These are phyloP conservation scores for Carex parvula DNA, from an alignment of 176 grass and related monocot species.

Conservation along the genomic window DNA sequence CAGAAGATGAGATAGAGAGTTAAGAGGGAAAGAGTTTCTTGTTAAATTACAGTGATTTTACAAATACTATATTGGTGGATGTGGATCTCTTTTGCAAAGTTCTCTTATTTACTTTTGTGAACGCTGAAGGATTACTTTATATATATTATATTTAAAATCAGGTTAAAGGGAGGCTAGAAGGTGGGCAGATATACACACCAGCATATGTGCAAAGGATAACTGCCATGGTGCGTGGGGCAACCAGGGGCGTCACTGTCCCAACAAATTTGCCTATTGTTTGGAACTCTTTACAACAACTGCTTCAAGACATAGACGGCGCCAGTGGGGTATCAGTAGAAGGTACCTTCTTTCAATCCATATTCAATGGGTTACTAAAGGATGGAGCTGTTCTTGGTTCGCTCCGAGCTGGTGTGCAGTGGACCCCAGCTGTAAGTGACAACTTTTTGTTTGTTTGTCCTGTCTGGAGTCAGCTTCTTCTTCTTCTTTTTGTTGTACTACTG, in stretches of 20 bases:
- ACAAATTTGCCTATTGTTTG: constrained; percentile 86
- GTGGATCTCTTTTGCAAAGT: background rate
- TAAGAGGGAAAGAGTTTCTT: background rate
- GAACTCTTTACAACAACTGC: constrained; percentile 88
- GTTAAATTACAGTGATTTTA: background rate
- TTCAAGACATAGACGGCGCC: constrained; percentile 82
- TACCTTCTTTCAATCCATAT: constrained; percentile 93
- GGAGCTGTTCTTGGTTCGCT: constrained; percentile 66
- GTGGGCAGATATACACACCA: constrained; percentile 91
- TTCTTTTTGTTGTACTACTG: background rate
- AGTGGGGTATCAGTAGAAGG: constrained; percentile 85
- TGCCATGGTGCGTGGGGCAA: constrained; percentile 85
- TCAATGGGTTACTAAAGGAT: constrained; percentile 82
- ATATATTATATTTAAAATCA: constrained; percentile 19
- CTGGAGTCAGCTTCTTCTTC: background rate
- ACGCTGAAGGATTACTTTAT: background rate
- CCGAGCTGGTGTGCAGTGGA: constrained; percentile 86
- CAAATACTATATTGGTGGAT: background rate
- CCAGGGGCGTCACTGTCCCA: constrained; percentile 80
- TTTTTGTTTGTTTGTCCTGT: constrained; percentile 34
- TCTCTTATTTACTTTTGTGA: background rate
- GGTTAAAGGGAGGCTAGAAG: constrained; percentile 97
- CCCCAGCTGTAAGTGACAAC: constrained; percentile 73
- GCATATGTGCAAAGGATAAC: constrained; percentile 82
- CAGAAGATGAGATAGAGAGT: background rate